Base-by-base conservation (phyloP, 2,329 filamentous ascomycete genomes). In the Diatrype stigma region DNA sequence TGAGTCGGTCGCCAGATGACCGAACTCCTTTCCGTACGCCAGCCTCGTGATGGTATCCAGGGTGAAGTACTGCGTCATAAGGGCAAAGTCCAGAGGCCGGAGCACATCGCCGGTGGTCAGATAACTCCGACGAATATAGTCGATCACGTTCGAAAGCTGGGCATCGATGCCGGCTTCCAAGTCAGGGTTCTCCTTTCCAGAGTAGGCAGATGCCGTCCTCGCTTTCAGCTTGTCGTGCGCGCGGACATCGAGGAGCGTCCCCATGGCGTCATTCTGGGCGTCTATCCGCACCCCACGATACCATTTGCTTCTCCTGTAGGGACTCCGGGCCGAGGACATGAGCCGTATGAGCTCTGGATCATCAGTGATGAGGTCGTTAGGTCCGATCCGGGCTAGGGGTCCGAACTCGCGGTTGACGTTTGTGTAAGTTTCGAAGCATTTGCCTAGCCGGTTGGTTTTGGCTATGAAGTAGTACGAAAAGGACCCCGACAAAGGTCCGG, bases 231-330 rank as follows among this genome's bases (percentile, higher is more conserved):
- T 60, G 12, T 66, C 66, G 56, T 80, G 78, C 23, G 61, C 64
- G 17, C 64, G 65, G 42, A 72, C 73, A 53, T 80, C 70, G 40
- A 69, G 68, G 23, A 73, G 65, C 11, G 72, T 77, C 55, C 81
- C 70, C 50, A 83, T 69, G 50, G 77, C 80, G 53, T 81, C 74
- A n/a, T 73, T 68, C 8, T 74, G 69, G 0, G 58, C 58, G 10
- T 59, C 48, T 16, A 60, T 44, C 16, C 50, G 46, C 6, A 53
- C 28, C 3, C 49, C 53, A 10, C 42, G 38, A 44, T 58, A 62
- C 57, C 57, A 60, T 2, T 49, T 28, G 21, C 57, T 45, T 22
- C 56, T 51, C 16, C 45, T 46, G 38, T 59, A 63, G 17, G 50
- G 48, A n/a, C 54, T 57, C 10, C 59, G 47, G 3, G 50, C 53